Percentiles rank a stretch among this genome's conserved stretches.
phyloP scores from a whole-genome alignment of 2,329 filamentous ascomycete species.

The Phialophora tarda region DNA sequence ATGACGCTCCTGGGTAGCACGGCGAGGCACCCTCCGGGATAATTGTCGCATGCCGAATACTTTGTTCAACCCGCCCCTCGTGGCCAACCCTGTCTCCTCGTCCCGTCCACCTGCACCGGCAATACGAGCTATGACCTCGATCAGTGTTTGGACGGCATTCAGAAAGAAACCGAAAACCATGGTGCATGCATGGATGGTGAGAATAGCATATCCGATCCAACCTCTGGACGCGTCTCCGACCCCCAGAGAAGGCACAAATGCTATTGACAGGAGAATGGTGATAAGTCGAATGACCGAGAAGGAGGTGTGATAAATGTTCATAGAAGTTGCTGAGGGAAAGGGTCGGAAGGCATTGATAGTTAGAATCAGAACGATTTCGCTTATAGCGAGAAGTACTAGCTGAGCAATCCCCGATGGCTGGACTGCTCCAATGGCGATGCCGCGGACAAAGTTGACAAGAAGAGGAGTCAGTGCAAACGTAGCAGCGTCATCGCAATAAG shows the following conservation, averaged over 20 bases:
- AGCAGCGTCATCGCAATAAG: constrained; percentile 90
- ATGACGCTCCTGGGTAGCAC: constrained; percentile 63
- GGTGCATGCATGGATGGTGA: constrained; percentile 82
- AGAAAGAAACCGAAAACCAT: constrained; percentile 91
- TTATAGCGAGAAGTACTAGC: constrained; percentile 88
- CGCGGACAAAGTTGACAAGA: constrained; percentile 80
- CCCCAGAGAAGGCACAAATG: constrained; percentile 83
- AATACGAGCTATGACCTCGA: constrained; percentile 84
- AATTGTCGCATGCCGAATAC: constrained; percentile 91
- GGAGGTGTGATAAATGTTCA: constrained; percentile 93
- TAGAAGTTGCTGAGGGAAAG: constrained; percentile 88
- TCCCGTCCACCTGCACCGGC: constrained; percentile 74
- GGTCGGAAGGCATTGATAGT: constrained; percentile 88
- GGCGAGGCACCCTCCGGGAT: constrained; percentile 71
- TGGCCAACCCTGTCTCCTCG: constrained; percentile 57
- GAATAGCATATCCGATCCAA: constrained; percentile 93
- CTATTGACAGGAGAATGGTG: constrained; percentile 74
- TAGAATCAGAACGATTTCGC: constrained; percentile 87
- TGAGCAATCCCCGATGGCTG: constrained; percentile 93
- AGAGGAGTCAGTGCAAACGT: constrained; percentile 88
- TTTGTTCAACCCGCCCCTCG: constrained; percentile 83
- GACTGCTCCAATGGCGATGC: constrained; percentile 88
- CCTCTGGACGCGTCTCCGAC: constrained; percentile 80
- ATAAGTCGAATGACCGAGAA: constrained; percentile 79
- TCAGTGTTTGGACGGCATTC: constrained; percentile 85